Conservation (phyloP, 1,139 yeast genomes). For the Hemisphaericaspora lyxosophila region DNA sequence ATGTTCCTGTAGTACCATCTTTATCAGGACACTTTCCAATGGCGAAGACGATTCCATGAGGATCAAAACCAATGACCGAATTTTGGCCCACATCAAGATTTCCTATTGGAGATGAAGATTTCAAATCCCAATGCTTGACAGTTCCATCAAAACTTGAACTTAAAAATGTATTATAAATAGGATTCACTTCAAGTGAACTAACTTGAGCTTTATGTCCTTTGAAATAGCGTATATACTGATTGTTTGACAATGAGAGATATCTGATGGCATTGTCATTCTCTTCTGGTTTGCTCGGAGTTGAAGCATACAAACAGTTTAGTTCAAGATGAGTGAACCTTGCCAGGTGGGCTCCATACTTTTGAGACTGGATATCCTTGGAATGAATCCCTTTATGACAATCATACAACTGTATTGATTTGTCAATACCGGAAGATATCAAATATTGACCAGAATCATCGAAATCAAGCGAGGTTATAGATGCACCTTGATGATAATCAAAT, state of each 20-base stretch:
- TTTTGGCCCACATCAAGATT: constrained; percentile 59
- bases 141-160: constrained; percentile 77
- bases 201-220: constrained; percentile 83
- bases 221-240: constrained; percentile 80
- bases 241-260: constrained; percentile 73
- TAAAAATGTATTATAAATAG: constrained; percentile 64
- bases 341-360: constrained; percentile 88
- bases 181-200: constrained; percentile 69
- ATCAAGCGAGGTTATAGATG: constrained; percentile 74
- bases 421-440: constrained; percentile 74
- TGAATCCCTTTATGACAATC: constrained; percentile 73
- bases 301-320: constrained; percentile 75
- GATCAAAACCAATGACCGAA: constrained; percentile 68
- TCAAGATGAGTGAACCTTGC: constrained; percentile 83
- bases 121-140: constrained; percentile 83
- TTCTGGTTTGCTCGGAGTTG: constrained; percentile 50
- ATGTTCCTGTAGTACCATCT: constrained; percentile 32
- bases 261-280: constrained; percentile 70
- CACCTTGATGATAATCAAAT: constrained; percentile 55
- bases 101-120: constrained; percentile 63
- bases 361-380: constrained; percentile 67
- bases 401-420: constrained; percentile 81
- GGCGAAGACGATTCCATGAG: constrained; percentile 80
- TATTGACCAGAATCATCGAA: constrained; percentile 85
- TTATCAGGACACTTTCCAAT: constrained; percentile 47